Evolutionary conservation across 768 basidiomycete species (phyloP), one percentile per base, ranked within the genome.

Genomic region (Tylopilus sp.): DNA sequence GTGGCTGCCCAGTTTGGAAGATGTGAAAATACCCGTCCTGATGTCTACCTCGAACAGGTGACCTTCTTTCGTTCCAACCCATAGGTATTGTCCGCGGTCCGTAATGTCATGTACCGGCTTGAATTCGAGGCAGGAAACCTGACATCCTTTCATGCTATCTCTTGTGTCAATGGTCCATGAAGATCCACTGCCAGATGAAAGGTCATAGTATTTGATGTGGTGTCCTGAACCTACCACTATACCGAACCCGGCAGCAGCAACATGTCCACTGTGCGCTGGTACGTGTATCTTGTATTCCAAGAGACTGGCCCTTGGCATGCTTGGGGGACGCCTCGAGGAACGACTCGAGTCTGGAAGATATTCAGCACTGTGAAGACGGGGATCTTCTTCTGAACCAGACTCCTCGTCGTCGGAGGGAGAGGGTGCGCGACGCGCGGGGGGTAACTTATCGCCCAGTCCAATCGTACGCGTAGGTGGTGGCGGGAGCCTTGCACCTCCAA

Each of bases 41-140:
- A 88, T 74, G 63, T 98, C 92, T 50, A 96, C 58, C 74, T 97
- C 94, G 58, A 86, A 77, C 24, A 99, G 54, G 66, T 88, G 84
- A 0, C 96, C 96, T 24, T 96, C 92, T 72, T 89, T 93, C 26
- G 92, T 92, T 5, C 95, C 96, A 12, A 87, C 72, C 95, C 95
- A 98, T 3, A 93, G 61, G 50, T 81, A 77, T 28, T 75, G 75
- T 3, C 88, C 90, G 17, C 78, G 74, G 48, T 86, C 81, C 0
- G 57, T 70, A n/a, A 70, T 60, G 11, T 66, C 60, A 3, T 57
- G 60, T 3, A 78, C 76, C 0, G 86, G 79, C 16, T 86, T 77
- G 66, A 94, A 91, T 68, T 87, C 92, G 71, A 96, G 77, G 21
- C 85, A 83, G 1, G 86, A 85, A 33, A 95, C 76, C 60, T 83